Evolutionary conservation across 176 grass and related monocot species (phyloP), one percentile per base, ranked within the genome.

Genomic region (Lolium perenne): DNA sequence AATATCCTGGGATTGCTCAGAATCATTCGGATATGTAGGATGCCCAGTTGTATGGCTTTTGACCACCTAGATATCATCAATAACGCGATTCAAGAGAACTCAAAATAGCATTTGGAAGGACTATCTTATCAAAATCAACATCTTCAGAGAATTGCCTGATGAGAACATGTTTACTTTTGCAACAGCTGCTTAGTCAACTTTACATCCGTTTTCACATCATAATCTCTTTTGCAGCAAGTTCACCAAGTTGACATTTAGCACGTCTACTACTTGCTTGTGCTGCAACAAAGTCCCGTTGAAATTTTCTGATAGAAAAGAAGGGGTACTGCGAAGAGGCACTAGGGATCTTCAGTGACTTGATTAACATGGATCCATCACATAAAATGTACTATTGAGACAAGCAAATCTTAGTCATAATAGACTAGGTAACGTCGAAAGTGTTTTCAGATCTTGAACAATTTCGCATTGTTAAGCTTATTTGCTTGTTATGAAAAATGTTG

Each of bases 371-470:
- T 88, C 89, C 88, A 58, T 89, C 92, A 70, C 96, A 98, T 87
- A 92, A 90, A 83, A 77, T 69, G 15, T 94, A 91, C 80, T 98
- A 95, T 55, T 90, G 92, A 86, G 96, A 98, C 77, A 90, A 95
- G 78, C 84, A 63, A 68, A 98, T 93, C 76, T 76, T 98, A 82
- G 88, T 94, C 82, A 58, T 91, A 73, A 86, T 98, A 74, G 90
- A 95, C 92, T 90, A 95, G 93, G 96, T 98, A 92, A 69, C 32
- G 51, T 85, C 64, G 82, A 81, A 73, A 76, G 40, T 78, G 0
- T 63, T 88, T 63, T 54, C 79, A 45, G 2, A 68, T 57, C 32
- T 74, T 80, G 49, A 4, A 64, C 51, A 81, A n/a, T 82, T 70
- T 71, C 13, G 32, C 54, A 83, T 38, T 29, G 21, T 56, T 50